Evolutionary conservation across 2,329 filamentous ascomycete genomes (phyloP), one percentile per base, ranked within the genome.

Genomic region (Mariannaea elegans): DNA sequence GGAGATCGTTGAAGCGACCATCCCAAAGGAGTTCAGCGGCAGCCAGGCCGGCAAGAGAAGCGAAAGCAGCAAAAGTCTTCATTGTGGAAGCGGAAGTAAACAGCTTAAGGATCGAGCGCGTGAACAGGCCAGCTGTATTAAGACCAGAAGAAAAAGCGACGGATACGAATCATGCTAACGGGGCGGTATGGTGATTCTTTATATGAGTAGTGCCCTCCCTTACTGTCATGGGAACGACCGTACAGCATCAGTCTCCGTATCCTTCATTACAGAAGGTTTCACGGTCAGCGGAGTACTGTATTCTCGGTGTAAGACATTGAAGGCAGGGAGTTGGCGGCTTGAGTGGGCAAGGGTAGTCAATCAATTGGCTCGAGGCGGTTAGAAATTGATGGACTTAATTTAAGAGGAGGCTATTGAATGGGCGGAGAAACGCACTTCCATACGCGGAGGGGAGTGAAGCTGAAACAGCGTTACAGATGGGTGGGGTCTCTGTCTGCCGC

Each of bases 1-100:
- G 76, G 64, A 87, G 76, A 56, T 86, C 82, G 73, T 89, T 89
- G 79, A 89, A 87, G 48, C 87, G 84, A 24, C 87, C 87, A 72
- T 90, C 87, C 87, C 87, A 90, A 23, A 88, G 73, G 50, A 87
- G 16, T 3, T 59, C 57, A 7, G 57, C 51, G 46, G 57, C 57
- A 46, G 51, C 57, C 14, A 60, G 51, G 51, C 57, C 46, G 32
- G 18, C 51, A 3, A 55, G 31, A 23, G 52, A 51, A 42, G 31
- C 51, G 46, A 60, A 34, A 56, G 51, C 39, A 27, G 45, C 41
- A n/a, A 56, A 56, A 21, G 31, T 34, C 51, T 60, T 60, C 57
- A 60, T 60, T n/a, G n/a, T n/a, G n/a, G n/a, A n/a, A n/a, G n/a
- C n/a, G n/a, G n/a, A n/a, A n/a, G n/a, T n/a, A n/a, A n/a, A n/a